phyloP scores from a whole-genome alignment of 1,139 yeast genomes.

The Sugiyamaella castrensis region DNA sequence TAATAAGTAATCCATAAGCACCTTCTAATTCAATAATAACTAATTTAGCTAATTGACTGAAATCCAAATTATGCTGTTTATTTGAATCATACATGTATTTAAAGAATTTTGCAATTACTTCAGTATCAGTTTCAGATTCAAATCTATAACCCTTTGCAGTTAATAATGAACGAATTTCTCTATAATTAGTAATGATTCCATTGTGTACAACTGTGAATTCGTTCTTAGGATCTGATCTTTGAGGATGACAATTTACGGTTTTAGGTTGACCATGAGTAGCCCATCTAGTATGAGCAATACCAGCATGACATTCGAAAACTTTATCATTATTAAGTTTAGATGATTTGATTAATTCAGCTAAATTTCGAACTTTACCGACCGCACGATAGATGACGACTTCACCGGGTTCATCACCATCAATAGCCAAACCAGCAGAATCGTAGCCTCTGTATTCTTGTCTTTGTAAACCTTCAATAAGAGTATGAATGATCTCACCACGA shows the following conservation, averaged over 20 bases:
- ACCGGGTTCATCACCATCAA: constrained; percentile 67
- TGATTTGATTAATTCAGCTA: constrained; percentile 62
- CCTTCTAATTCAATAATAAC: constrained; percentile 94
- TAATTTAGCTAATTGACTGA: constrained; percentile 88
- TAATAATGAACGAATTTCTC: constrained; percentile 82
- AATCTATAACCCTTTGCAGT: constrained; percentile 75
- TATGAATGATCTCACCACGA: constrained; percentile 88
- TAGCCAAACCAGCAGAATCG: constrained; percentile 94
- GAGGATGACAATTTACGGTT: constrained; percentile 90
- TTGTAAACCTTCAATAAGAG: constrained; percentile 85
- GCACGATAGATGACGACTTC: constrained; percentile 70
- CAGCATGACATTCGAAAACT: constrained; percentile 81
- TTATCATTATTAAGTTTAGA: constrained; percentile 52
- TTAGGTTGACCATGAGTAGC: constrained; percentile 98
- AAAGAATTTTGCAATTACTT: constrained; percentile 93
- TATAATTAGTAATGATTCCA: constrained; percentile 95
- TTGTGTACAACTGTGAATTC: constrained; percentile 95
- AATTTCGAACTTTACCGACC: constrained; percentile 86
- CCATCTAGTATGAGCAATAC: constrained; percentile 99
- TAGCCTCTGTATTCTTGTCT: constrained; percentile 97
- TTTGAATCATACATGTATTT: constrained; percentile 86
- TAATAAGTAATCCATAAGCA: constrained; percentile 92
- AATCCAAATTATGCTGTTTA: constrained; percentile 71
- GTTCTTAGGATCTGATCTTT: constrained; percentile 74
- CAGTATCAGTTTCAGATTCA: constrained; percentile 96